Evolutionary conservation across 2,329 filamentous ascomycete species (phyloP).

Genomic region (Talaromyces marneffei): DNA sequence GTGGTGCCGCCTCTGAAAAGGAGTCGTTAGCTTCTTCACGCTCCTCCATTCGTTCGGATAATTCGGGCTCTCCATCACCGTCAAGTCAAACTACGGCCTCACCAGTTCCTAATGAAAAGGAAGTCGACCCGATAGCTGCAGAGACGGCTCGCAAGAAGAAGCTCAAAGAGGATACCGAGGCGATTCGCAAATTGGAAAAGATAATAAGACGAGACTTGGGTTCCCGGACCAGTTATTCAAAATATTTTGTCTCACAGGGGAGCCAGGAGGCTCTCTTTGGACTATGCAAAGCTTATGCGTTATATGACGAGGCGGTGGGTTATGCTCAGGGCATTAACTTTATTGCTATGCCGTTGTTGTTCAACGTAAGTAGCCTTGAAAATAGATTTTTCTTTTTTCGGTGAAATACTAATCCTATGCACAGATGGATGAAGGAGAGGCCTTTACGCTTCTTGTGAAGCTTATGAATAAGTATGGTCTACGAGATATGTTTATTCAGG

Average conservation of each 20-base stretch:
- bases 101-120: constrained; percentile 55
- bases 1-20: constrained; percentile 52
- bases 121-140: constrained; percentile 59
- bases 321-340: constrained; percentile 99
- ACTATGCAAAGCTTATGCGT: constrained; percentile 92
- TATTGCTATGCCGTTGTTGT: constrained; percentile 88
- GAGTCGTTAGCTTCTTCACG: constrained; percentile 69
- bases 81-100: constrained; percentile 50
- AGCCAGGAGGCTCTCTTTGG: constrained; percentile 92
- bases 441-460: constrained; percentile 85
- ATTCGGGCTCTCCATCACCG: constrained; percentile 57
- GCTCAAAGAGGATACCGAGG: constrained; percentile 68
- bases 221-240: constrained; percentile 89
- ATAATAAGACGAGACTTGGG: constrained; percentile 85
- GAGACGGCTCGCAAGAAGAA: constrained; percentile 68
- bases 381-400: constrained; percentile 1
- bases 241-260: constrained; percentile 84
- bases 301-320: constrained; percentile 89
- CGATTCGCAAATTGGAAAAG: constrained; percentile 81
- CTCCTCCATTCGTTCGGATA: constrained; percentile 76
- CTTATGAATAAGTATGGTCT: constrained; percentile 96
- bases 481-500: constrained; percentile 85
- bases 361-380: constrained; percentile 61
- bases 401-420: background rate
- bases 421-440: constrained; percentile 93